Conservation (phyloP, 805 yeast genomes). For the Teunomyces atbi region DNA sequence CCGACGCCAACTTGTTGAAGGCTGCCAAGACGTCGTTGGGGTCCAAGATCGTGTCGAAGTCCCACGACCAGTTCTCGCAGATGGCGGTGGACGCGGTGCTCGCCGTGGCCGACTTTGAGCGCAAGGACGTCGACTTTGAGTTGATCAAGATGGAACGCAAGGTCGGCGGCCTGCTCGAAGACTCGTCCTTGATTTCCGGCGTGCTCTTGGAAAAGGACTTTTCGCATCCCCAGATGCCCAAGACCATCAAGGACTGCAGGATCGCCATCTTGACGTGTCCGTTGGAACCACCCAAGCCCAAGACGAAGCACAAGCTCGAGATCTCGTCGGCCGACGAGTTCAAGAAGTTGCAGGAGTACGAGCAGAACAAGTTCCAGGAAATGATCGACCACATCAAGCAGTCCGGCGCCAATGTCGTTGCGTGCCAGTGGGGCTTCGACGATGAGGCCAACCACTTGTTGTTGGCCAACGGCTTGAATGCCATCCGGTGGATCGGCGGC, state of each 20-base stretch:
- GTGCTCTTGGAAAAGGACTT: conserved; percentile 94
- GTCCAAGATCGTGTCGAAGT: conserved; percentile 90
- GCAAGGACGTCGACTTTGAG: conserved; percentile 96
- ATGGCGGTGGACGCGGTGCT: conserved; percentile 97
- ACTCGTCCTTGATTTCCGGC: conserved; percentile 82
- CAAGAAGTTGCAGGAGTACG: conserved; percentile 85
- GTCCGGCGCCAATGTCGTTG: conserved; percentile 93
- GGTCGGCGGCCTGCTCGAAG: conserved; percentile 91
- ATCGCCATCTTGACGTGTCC: conserved; percentile 97
- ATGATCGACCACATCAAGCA: conserved; percentile 86
- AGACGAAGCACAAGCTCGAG: conserved; percentile 95
- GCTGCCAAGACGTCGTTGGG: conserved; percentile 96
- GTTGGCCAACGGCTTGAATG: conserved; percentile 84
- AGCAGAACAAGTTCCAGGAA: conserved; percentile 82
- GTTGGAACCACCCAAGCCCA: conserved; percentile 99
- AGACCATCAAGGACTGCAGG: conserved; percentile 70
- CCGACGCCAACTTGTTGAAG: conserved; percentile 62
- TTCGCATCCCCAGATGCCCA: conserved; percentile 98
- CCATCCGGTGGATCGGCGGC: conserved; percentile 99
- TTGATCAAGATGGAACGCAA: conserved; percentile 93
- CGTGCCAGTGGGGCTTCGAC: conserved; percentile 99
- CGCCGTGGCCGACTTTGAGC: conserved; percentile 85
- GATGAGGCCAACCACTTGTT: conserved; percentile 96
- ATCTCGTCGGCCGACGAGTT: conserved; percentile 94
- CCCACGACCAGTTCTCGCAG: conserved; percentile 89